Percentiles rank a stretch among this genome's conserved stretches.
Evolutionary conservation across 768 basidiomycete genomes (phyloP).

Genomic region (Naganishia friedmannii): DNA sequence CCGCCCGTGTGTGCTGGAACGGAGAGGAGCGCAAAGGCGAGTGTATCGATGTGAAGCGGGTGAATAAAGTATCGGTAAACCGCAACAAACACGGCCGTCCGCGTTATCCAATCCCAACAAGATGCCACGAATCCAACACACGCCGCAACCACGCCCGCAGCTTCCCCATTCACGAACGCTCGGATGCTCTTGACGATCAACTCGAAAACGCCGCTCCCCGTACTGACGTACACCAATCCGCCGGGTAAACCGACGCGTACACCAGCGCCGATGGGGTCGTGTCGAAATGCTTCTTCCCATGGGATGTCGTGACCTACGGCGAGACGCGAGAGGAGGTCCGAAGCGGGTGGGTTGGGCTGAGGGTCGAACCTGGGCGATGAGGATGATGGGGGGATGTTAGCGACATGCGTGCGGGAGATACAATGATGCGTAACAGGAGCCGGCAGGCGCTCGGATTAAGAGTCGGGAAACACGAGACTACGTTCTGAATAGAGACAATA

Average conservation of each 20-base stretch:
- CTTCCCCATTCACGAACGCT: slow-evolving; percentile 32
- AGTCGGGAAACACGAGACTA: too few species aligned
- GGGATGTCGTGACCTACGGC: slow-evolving; percentile 1
- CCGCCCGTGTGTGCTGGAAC: neutral
- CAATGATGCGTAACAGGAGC: too few species aligned
- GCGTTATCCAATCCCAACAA: neutral
- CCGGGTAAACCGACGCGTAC: slow-evolving; percentile 28
- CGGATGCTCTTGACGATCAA: slow-evolving; percentile 30
- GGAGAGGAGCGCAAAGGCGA: neutral
- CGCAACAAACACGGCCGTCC: too few species aligned
- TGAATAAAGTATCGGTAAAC: neutral
- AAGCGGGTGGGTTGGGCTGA: neutral
- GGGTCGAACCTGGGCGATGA: too few species aligned
- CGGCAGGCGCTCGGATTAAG: too few species aligned
- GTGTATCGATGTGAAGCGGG: neutral
- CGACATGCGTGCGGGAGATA: too few species aligned
- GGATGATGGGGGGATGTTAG: neutral
- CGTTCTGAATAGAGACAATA: too few species aligned
- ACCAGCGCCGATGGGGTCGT: slow-evolving; percentile 21
- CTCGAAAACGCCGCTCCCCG: slow-evolving; percentile 29
- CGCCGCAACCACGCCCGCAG: slow-evolving; percentile 19
- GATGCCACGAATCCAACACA: neutral
- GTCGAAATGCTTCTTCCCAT: slow-evolving; percentile 23
- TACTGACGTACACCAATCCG: slow-evolving; percentile 18
- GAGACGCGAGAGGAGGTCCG: neutral